Base-by-base conservation (phyloP, 2,329 filamentous ascomycete species). In the Cladophialophora chaetospira region DNA sequence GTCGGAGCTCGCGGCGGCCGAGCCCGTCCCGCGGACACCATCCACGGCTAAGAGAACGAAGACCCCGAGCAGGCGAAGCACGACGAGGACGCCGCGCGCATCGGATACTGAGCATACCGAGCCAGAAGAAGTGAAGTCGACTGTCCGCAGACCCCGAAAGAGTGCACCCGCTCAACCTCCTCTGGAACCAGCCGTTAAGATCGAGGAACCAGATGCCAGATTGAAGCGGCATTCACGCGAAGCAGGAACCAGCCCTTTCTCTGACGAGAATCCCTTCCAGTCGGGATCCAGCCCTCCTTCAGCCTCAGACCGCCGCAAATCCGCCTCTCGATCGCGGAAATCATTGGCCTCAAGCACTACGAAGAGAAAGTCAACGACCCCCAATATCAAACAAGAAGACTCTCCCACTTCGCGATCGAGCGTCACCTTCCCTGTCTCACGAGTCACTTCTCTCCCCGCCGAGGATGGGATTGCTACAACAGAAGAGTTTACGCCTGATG, bases 401-500 rank as follows among this genome's bases (percentile, higher is more conserved):
- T 79, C 81, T 4, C 80, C 82, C 1, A 75, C 81, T 13, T 49
- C 58, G 82, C 80, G 0, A 84, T 88, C 58, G 82, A 86, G 55
- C 10, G 46, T 55, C 35, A 59, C 46, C 15, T 76, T 84, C 28
- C 77, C 84, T 1, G 68, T 82, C 40, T 71, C 77, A 35, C 75
- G 76, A 47, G 44, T 73, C 23, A 72, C 74, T 38, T 72, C 78
- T 15, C 75, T 80, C 57, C 53, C 46, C n/a, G 36, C 60, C 5
- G 66, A 69, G 11, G 67, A 74, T 10, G 75, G 74, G 10, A 70
- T 89, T 4, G 87, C 91, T 59, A 79, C 86, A 0, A 89, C 89
- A 3, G 94, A 97, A 71, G 94, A 99, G 68, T 99, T 97, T 64
- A 96, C 92, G 0, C 89, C 92, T 0, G 91, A 97, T 62, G 93